These are phyloP conservation scores for Ceratocystis ficicola DNA, from an alignment of 2,329 filamentous ascomycete species.

Conservation along the genomic window DNA sequence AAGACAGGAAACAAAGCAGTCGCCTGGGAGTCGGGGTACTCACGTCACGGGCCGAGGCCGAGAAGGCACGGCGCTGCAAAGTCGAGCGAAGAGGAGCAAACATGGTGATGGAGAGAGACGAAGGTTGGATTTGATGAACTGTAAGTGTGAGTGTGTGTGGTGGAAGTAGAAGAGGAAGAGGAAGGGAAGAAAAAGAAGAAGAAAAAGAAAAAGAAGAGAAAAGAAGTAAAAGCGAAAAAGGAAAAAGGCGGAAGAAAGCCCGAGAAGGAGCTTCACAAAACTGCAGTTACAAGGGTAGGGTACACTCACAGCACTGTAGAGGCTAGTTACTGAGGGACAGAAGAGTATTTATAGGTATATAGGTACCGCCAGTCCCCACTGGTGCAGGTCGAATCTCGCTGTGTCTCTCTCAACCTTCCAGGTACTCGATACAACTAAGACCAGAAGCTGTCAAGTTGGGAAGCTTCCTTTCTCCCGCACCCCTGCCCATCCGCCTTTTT, in stretches of 20 bases:
- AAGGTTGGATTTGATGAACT: constrained; percentile 23
- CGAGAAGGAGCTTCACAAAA: constrained; percentile 13
- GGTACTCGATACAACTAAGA: no score
- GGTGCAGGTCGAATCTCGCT: no score
- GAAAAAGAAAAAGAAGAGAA: not conserved
- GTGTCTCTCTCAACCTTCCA: not conserved
- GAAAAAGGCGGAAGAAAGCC: constrained; percentile 13
- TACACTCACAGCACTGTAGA: not conserved
- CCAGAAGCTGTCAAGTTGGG: not conserved
- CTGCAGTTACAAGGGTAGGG: not conserved
- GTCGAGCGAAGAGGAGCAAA: constrained; percentile 50
- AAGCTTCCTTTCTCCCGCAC: constrained; percentile 8
- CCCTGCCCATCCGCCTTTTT: not conserved
- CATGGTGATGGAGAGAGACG: constrained; percentile 40
- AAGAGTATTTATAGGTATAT: no score
- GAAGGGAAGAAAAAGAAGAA: constrained; percentile 13
- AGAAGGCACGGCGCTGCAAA: constrained; percentile 69
- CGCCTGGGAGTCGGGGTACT: constrained; percentile 22
- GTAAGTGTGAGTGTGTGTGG: constrained; percentile 22
- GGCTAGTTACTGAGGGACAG: not conserved
- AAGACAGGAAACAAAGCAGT: constrained; percentile 11
- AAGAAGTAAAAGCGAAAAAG: constrained; percentile 7
- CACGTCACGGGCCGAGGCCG: constrained; percentile 66
- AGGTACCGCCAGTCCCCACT: no score
- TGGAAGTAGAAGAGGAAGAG: constrained; percentile 7